phyloP scores from a whole-genome alignment of 805 yeast species.

The Metschnikowia orientalis region DNA sequence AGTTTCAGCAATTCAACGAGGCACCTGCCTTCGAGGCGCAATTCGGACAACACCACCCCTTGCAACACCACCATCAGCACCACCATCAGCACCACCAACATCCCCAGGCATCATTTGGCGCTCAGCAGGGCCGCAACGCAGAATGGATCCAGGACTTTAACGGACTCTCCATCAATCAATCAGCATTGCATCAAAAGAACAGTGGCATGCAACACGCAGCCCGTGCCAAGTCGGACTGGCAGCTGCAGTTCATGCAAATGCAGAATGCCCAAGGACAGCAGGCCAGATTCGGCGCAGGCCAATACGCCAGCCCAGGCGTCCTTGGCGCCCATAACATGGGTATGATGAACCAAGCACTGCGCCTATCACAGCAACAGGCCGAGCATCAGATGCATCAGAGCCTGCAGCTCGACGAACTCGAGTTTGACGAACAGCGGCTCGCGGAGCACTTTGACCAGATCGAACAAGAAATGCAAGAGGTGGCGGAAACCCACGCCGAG shows the following conservation, averaged over 20 bases:
- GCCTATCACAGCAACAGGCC: conserved; percentile 7
- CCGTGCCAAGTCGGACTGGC: conserved; percentile 20
- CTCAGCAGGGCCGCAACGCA: too few species aligned
- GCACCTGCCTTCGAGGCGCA: conserved; percentile 8
- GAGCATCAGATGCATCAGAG: conserved; percentile 10
- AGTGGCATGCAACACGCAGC: conserved; percentile 2
- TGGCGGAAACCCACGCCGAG: conserved; percentile 4
- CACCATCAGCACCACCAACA: conserved; percentile 4
- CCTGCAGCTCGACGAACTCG: conserved; percentile 6
- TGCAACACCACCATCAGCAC: conserved; percentile 14
- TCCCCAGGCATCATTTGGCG: too few species aligned
- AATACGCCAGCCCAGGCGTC: not conserved
- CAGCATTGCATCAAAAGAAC: conserved; percentile 1
- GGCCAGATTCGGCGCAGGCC: not conserved
- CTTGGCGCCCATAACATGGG: not conserved
- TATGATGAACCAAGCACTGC: not conserved
- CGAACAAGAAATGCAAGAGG: conserved; percentile 25
- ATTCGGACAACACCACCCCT: conserved; percentile 6
- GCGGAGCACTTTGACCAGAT: conserved; percentile 32
- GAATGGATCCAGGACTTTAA: conserved; percentile 17
- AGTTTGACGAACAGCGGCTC: conserved; percentile 23
- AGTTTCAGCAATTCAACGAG: conserved; percentile 32
- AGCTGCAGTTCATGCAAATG: conserved; percentile 23
- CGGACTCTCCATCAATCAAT: conserved; percentile 11
- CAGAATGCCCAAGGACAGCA: conserved; percentile 6